A percentile compares a stretch with the other conserved stretches of the same genome.
These are phyloP conservation scores for Leccinum truebloodii DNA, from an alignment of 768 basidiomycete species.

Conservation along the genomic window DNA sequence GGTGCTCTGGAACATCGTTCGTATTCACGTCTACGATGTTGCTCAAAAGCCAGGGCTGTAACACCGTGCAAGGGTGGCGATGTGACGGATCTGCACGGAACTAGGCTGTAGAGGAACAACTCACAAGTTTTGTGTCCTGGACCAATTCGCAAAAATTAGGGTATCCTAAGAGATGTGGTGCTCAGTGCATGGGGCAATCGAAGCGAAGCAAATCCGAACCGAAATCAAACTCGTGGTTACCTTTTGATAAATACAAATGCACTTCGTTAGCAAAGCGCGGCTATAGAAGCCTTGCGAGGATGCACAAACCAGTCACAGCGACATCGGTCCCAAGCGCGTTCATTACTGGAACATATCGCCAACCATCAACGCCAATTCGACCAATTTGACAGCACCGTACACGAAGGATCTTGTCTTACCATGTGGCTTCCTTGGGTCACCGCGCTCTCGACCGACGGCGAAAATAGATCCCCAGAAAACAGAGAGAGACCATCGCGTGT, in stretches of 20 bases:
- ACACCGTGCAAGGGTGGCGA: background rate
- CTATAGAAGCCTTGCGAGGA: background rate
- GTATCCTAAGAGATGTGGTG: conserved; percentile 44
- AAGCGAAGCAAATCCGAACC: conserved; percentile 41
- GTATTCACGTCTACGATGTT: conserved; percentile 79
- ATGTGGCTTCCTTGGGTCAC: conserved; percentile 91
- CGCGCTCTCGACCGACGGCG: conserved; percentile 83
- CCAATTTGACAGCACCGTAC: background rate
- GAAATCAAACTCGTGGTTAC: conserved; percentile 94
- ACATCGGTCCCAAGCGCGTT: conserved; percentile 80
- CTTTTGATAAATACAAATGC: conserved; percentile 35
- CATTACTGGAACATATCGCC: conserved; percentile 74
- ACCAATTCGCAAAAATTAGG: conserved; percentile 70
- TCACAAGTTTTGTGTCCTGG: conserved; percentile 72
- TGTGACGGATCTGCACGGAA: background rate
- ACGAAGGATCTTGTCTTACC: conserved; percentile 44
- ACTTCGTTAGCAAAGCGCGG: conserved; percentile 9
- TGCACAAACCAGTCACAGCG: conserved; percentile 70
- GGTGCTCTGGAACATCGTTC: conserved; percentile 55
- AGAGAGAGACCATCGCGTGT: conserved; percentile 71
- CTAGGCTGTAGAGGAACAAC: conserved; percentile 23
- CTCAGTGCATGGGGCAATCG: conserved; percentile 1
- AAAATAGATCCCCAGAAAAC: conserved; percentile 90
- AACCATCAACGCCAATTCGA: background rate
- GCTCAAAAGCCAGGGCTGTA: conserved; percentile 85